Evolutionary conservation across 306 rosid species (phyloP).

Genomic region (Elaeagnus macrophylla): DNA sequence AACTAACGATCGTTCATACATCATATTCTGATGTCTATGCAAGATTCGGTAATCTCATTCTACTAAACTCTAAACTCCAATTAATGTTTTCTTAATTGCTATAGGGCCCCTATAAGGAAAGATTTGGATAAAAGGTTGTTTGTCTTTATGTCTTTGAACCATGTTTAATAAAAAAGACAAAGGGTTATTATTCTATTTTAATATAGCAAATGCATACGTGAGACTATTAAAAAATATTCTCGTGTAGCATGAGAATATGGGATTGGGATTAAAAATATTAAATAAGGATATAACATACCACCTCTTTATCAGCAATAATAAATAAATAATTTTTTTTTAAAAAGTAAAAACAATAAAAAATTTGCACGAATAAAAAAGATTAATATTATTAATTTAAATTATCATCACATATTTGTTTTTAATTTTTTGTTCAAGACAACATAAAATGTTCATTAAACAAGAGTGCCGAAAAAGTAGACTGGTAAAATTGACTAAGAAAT

Average conservation of each 20-base stretch:
- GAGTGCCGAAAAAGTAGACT: slow-evolving; percentile 34
- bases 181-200: background rate
- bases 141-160: slow-evolving; percentile 29
- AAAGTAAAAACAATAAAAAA: background rate
- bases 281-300: too few species aligned
- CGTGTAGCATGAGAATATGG: background rate
- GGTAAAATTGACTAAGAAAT: slow-evolving; percentile 11
- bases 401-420: too few species aligned
- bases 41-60: too few species aligned
- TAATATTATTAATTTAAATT: too few species aligned
- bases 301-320: slow-evolving; percentile 23
- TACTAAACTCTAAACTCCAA: too few species aligned
- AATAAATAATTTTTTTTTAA: slow-evolving; percentile 7
- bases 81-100: background rate
- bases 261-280: background rate
- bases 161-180: background rate
- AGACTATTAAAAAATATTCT: background rate
- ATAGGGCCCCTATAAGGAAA: slow-evolving; percentile 19
- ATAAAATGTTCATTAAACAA: slow-evolving; percentile 23
- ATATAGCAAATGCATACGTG: background rate
- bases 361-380: too few species aligned
- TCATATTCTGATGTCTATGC: too few species aligned
- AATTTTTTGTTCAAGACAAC: slow-evolving; percentile 19
- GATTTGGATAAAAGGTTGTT: slow-evolving; percentile 46
- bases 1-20: too few species aligned